phyloP scores from a whole-genome alignment of 2,329 filamentous ascomycete genomes.

The Metarhizium guizhouense region DNA sequence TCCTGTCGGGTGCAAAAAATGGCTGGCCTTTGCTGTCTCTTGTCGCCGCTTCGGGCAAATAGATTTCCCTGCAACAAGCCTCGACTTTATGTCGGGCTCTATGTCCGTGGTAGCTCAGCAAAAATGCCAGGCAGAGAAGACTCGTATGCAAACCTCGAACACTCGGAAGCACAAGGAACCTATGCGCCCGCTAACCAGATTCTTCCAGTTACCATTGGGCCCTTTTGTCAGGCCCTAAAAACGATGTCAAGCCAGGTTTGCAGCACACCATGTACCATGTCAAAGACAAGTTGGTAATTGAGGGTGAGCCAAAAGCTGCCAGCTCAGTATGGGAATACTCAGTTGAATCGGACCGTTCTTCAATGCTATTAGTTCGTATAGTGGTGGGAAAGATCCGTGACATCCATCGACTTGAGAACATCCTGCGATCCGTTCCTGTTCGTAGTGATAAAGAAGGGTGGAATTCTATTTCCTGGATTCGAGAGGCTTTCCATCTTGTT shows the following conservation, averaged over 20 bases:
- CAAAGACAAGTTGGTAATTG: constrained; percentile 3
- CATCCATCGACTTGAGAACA: constrained; percentile 3
- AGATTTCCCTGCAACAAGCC: constrained; percentile 3
- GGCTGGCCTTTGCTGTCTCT: neutral
- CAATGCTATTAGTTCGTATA: constrained; percentile 5
- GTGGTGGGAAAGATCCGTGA: constrained; percentile 4
- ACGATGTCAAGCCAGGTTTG: neutral
- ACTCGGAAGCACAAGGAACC: neutral
- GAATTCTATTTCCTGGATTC: constrained; percentile 7
- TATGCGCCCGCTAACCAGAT: neutral
- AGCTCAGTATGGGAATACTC: constrained; percentile 6
- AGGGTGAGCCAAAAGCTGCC: constrained; percentile 2
- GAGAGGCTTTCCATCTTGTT: constrained; percentile 3
- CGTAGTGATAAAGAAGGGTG: constrained; percentile 2
- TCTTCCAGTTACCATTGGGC: constrained; percentile 7
- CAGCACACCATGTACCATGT: constrained; percentile 7
- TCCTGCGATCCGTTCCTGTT: constrained; percentile 4
- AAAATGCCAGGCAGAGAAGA: constrained; percentile 7
- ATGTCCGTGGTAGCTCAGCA: constrained; percentile 5
- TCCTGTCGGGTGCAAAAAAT: neutral
- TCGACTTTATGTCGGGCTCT: constrained; percentile 7
- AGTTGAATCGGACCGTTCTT: constrained; percentile 3
- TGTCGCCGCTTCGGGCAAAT: neutral
- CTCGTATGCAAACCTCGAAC: neutral
- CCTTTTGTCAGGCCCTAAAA: constrained; percentile 5